Evolutionary conservation across 306 rosid species (phyloP), one percentile per base, ranked within the genome.

Genomic region (Coriaria nepalensis): DNA sequence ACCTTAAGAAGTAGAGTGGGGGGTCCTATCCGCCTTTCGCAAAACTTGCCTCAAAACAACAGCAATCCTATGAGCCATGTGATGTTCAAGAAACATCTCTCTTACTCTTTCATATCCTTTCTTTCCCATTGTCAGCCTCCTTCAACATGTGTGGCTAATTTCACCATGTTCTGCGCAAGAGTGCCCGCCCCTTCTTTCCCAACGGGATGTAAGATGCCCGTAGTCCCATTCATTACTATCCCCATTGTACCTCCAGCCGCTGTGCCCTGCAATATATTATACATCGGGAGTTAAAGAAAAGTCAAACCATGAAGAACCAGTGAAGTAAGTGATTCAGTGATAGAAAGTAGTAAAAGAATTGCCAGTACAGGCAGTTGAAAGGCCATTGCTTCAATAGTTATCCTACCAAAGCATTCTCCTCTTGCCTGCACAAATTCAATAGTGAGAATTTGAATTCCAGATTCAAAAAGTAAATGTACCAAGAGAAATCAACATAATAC

Each of bases 221-320:
- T 81, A 10, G 94, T 65, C 35, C 87, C 92, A 64, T 84, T 75
- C 62, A 67, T 84, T 62, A 84, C 90, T 37, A 90, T 90, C 75
- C 84, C 95, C 84, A 73, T 79, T 8, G 97, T 84, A 15, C 95
- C 93, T 53, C 95, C 95, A 49, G 95, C 97, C 4, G 90, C 93
- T 10, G 92, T 84, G 47, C 95, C 97, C 97, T 78, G 69, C 5
- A 20, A 47, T 39, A 32, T 41, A 41, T 61, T 35, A 45, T 9
- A 5, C 47, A 29, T 10, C 7, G 53, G 53, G 40, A 61, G 52
- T 35, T 9, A 6, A 70, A 55, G 11, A 40, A 40, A 13, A 10
- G 32, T 36, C 29, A 20, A 20, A 20, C 29, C 29, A 20, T 20
- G 29, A 20, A 20, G 29, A 20, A 20, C 29, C 3, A 20, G 29